A percentile compares a stretch with the other conserved stretches of the same genome.
phyloP scores from a whole-genome alignment of 192 early-diverging fungal genomes.

The Spinellus fusiger region DNA sequence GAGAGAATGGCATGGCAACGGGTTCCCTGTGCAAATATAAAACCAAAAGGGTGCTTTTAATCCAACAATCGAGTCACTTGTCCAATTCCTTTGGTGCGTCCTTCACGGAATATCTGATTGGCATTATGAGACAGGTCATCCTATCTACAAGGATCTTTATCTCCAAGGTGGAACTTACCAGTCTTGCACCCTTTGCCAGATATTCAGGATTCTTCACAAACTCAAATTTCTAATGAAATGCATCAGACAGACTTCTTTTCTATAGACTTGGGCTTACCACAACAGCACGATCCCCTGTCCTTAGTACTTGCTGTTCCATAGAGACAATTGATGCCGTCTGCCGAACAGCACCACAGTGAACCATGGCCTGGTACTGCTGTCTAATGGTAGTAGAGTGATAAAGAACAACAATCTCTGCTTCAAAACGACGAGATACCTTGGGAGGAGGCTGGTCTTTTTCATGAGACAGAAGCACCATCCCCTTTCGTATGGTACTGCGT shows the following conservation, averaged over 20 bases:
- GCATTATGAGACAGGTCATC: no score
- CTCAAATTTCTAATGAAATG: slow-evolving; percentile 39
- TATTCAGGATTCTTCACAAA: slow-evolving; percentile 79
- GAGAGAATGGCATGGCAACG: no score
- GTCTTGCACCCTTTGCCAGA: slow-evolving; percentile 47
- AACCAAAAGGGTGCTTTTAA: no score
- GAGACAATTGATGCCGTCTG: slow-evolving; percentile 83
- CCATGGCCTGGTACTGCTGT: slow-evolving; percentile 90
- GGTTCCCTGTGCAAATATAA: no score
- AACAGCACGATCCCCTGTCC: slow-evolving; percentile 82
- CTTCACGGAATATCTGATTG: slow-evolving; percentile 72
- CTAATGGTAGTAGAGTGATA: slow-evolving; percentile 91
- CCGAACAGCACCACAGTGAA: slow-evolving; percentile 82
- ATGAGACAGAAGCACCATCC: slow-evolving; percentile 65
- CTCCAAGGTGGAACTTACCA: slow-evolving; percentile 47
- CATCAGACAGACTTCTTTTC: slow-evolving; percentile 9
- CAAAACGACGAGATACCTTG: slow-evolving; percentile 63
- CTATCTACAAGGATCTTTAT: no score
- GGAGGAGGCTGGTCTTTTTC: slow-evolving; percentile 41
- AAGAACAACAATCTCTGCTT: slow-evolving; percentile 88
- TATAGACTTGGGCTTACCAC: slow-evolving; percentile 38
- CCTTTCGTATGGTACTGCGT: slow-evolving; percentile 73
- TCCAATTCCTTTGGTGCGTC: slow-evolving; percentile 87
- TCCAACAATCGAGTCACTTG: slow-evolving; percentile 59
- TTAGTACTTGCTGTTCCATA: slow-evolving; percentile 62